These are phyloP conservation scores for Talaromyces sp. DNA, from an alignment of 2,329 filamentous ascomycete genomes.

Conservation along the genomic window DNA sequence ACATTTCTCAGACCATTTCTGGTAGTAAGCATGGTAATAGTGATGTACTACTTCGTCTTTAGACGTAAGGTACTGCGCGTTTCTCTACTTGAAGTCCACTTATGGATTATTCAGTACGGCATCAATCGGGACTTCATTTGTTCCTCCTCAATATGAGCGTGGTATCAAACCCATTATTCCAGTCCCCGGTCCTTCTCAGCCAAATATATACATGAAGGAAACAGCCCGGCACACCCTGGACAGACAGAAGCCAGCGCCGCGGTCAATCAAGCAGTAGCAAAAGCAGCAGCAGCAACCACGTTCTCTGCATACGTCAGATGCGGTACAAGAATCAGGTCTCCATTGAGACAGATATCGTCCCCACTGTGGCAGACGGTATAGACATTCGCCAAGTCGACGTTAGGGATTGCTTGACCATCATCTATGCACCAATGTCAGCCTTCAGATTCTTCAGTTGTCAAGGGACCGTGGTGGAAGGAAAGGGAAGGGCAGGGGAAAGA, in stretches of 20 bases:
- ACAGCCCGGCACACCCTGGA: neutral
- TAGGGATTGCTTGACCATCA: constrained; percentile 11
- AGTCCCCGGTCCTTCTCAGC: neutral
- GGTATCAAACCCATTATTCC: neutral
- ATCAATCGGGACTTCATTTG: neutral
- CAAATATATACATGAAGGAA: constrained; percentile 1
- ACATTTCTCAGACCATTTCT: neutral
- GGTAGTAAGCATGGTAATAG: neutral
- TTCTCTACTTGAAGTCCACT: too few relatives aligned
- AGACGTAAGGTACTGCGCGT: neutral
- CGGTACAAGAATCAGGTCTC: constrained; percentile 20
- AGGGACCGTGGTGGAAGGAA: neutral
- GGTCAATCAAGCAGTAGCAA: constrained; percentile 9
- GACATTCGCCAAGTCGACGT: constrained; percentile 20
- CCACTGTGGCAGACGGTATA: constrained; percentile 20
- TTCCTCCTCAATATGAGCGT: neutral
- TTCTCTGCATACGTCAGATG: constrained; percentile 24
- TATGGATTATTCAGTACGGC: too few relatives aligned
- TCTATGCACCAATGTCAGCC: constrained; percentile 8
- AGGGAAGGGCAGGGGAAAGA: too few relatives aligned
- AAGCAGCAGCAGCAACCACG: constrained; percentile 19
- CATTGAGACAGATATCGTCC: constrained; percentile 23
- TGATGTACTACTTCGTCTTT: neutral
- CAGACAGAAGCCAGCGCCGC: neutral
- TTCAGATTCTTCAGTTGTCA: too few relatives aligned